phyloP scores from a whole-genome alignment of 257 asterid species.

The Scutellaria barbata region DNA sequence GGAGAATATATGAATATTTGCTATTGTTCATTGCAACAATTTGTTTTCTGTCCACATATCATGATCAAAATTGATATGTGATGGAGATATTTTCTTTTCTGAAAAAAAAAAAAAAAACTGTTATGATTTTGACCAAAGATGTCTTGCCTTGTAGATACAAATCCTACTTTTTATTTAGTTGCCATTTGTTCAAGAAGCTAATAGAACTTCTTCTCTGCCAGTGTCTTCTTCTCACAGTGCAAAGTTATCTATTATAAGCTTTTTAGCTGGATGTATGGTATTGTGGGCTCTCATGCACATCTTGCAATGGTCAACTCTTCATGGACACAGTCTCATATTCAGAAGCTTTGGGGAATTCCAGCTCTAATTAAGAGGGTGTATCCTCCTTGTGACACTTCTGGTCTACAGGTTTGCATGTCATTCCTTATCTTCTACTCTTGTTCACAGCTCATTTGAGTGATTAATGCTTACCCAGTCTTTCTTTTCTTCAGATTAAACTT shows the following conservation, averaged over 20 bases:
- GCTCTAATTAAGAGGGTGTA: slow-evolving; percentile 72
- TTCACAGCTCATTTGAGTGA: slow-evolving; percentile 2
- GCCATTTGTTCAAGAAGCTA: slow-evolving; percentile 36
- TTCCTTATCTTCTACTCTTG: slow-evolving; percentile 22
- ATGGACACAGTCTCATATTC: slow-evolving; percentile 91
- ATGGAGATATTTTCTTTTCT: slow-evolving; percentile 18
- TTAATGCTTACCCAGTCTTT: background rate
- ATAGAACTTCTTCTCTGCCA: slow-evolving; percentile 41
- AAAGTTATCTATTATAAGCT: slow-evolving; percentile 73
- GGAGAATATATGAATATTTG: background rate
- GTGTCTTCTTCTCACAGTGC: slow-evolving; percentile 70
- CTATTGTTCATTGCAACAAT: background rate
- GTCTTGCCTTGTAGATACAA: background rate
- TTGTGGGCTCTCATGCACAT: slow-evolving; percentile 80
- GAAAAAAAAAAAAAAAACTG: background rate
- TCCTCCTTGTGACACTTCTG: slow-evolving; percentile 96
- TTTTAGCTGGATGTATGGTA: slow-evolving; percentile 89
- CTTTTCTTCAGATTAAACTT: slow-evolving; percentile 6
- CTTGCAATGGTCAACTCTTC: slow-evolving; percentile 96
- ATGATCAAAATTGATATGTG: background rate
- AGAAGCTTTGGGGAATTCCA: slow-evolving; percentile 87
- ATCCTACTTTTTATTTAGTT: slow-evolving; percentile 2
- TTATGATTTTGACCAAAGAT: slow-evolving; percentile 19
- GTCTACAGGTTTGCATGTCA: slow-evolving; percentile 71
- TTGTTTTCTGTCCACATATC: slow-evolving; percentile 1